These are phyloP conservation scores for Babesia divergens DNA, from an alignment of 169 alveolate genomes.

Conservation along the genomic window DNA sequence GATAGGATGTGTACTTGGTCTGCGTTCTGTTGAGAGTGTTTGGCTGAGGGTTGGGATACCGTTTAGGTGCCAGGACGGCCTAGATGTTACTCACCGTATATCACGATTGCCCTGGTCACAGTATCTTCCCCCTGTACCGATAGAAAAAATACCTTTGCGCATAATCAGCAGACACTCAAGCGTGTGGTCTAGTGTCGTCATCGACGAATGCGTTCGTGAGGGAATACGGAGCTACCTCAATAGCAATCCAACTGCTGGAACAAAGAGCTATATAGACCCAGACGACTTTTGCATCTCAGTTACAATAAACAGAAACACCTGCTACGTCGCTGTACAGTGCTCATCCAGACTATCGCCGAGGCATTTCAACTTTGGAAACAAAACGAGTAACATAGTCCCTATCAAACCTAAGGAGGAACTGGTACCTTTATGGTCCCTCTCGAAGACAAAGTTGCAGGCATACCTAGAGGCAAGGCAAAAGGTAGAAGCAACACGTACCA, in stretches of 20 bases:
- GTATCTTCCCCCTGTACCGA: slow-evolving; percentile 4
- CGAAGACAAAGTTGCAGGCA: slow-evolving; percentile 13
- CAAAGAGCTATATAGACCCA: neutral
- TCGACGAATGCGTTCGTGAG: slow-evolving; percentile 24
- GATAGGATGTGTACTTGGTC: slow-evolving; percentile 3
- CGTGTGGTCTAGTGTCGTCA: slow-evolving; percentile 52
- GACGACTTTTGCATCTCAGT: slow-evolving; percentile 52
- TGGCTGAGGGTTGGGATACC: slow-evolving; percentile 67
- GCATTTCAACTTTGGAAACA: slow-evolving; percentile 9
- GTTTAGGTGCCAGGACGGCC: slow-evolving; percentile 54
- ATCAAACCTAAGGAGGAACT: neutral
- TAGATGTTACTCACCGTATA: slow-evolving; percentile 15
- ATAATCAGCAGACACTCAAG: slow-evolving; percentile 43
- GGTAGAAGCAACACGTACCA: neutral
- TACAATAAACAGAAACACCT: slow-evolving; percentile 59
- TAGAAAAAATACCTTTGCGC: slow-evolving; percentile 31
- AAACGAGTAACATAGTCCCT: neutral
- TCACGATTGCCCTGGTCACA: slow-evolving; percentile 46
- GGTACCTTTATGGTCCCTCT: slow-evolving; percentile 58
- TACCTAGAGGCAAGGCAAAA: neutral
- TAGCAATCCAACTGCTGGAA: neutral
- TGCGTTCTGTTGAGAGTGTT: slow-evolving; percentile 53
- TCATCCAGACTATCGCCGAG: slow-evolving; percentile 63
- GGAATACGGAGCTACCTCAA: slow-evolving; percentile 15
- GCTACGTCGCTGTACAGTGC: slow-evolving; percentile 62